These are phyloP conservation scores for Pseudodiploospora longispora DNA, from an alignment of 2,329 filamentous ascomycete species.

Conservation along the genomic window DNA sequence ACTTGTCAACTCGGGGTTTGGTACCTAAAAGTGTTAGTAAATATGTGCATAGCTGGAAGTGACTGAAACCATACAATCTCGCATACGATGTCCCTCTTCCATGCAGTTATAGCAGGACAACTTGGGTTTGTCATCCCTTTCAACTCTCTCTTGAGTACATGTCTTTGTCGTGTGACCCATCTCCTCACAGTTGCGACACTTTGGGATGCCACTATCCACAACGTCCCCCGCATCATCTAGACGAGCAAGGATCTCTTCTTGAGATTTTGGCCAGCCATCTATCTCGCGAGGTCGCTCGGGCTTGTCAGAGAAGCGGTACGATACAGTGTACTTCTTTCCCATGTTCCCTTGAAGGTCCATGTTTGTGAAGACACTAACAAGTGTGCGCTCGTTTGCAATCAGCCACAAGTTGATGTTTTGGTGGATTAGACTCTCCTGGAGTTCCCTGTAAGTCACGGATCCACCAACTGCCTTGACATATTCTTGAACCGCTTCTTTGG, in stretches of 20 bases:
- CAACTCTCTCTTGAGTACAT: conserved; percentile 51
- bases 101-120: conserved; percentile 60
- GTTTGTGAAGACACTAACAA: conserved; percentile 53
- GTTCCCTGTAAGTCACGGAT: conserved; percentile 46
- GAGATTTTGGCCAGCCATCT: conserved; percentile 49
- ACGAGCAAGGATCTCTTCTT: conserved; percentile 54
- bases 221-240: conserved; percentile 59
- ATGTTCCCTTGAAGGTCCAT: conserved; percentile 66
- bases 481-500: conserved; percentile 49
- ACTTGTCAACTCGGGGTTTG: conserved; percentile 53
- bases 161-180: conserved; percentile 54
- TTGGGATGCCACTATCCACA: conserved; percentile 48
- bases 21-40: conserved; percentile 34
- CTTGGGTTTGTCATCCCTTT: conserved; percentile 34
- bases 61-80: conserved; percentile 51
- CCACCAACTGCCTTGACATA: conserved; percentile 54
- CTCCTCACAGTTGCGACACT: conserved; percentile 57
- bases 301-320: conserved; percentile 51
- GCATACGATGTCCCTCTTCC: conserved; percentile 55
- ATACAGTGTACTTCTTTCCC: conserved; percentile 55
- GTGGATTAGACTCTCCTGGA: conserved; percentile 53
- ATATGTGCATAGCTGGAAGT: background rate
- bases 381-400: conserved; percentile 52
- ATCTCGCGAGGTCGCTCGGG: conserved; percentile 51
- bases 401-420: conserved; percentile 49